phyloP scores from a whole-genome alignment of 345 rosid species.

The Corymbia maculata region DNA sequence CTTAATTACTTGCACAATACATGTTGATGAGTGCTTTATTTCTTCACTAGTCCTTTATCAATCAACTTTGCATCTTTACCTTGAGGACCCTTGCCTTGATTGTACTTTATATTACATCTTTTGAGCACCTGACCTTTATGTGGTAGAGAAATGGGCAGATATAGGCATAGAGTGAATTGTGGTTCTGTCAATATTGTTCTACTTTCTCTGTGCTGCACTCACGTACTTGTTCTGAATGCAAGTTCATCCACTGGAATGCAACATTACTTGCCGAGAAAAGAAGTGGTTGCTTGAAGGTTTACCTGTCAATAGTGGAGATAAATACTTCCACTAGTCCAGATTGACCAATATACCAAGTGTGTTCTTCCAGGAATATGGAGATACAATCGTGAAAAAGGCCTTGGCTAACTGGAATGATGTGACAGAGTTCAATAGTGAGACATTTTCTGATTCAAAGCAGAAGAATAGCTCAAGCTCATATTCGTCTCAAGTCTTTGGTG shows the following conservation, averaged over 20 bases:
- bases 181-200: not conserved
- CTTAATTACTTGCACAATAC: not conserved
- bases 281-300: not conserved
- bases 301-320: not conserved
- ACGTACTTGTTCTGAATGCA: not conserved
- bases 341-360: not conserved
- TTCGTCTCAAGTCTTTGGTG: too few species aligned
- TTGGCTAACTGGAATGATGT: not conserved
- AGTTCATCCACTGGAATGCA: not conserved
- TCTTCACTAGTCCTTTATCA: not conserved
- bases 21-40: not conserved
- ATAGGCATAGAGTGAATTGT: not conserved
- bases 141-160: not conserved
- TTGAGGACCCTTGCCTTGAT: accelerated
- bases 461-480: not conserved
- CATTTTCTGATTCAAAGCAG: not conserved
- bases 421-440: not conserved
- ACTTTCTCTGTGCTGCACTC: not conserved
- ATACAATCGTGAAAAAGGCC: not conserved
- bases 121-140: not conserved
- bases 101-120: not conserved
- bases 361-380: not conserved
- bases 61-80: not conserved
- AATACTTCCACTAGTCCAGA: not conserved
- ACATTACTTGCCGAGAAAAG: not conserved